A percentile compares a stretch with the other conserved stretches of the same genome.
These are phyloP conservation scores for Phytophthora idaei DNA, from an alignment of 352 stramenopile species.

Conservation along the genomic window DNA sequence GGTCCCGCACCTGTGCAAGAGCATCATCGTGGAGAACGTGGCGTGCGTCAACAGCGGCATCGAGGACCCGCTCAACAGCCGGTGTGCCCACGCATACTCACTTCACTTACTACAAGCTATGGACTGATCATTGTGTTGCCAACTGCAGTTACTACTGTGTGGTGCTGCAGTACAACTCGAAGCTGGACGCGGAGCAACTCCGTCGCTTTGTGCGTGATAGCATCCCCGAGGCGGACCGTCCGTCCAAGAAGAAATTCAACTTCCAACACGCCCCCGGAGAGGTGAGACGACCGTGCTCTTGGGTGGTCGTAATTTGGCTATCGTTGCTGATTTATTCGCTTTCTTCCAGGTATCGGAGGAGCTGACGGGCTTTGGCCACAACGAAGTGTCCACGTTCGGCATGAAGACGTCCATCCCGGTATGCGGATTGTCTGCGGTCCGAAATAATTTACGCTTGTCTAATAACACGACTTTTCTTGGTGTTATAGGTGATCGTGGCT, in stretches of 20 bases:
- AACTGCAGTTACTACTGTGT: constrained; percentile 77
- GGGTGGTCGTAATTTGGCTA: background rate
- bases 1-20: constrained; percentile 86
- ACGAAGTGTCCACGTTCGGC: constrained; percentile 83
- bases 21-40: constrained; percentile 90
- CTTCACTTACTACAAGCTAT: background rate
- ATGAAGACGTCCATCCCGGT: constrained; percentile 79
- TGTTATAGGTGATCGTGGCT: constrained; percentile 68
- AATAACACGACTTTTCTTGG: background rate
- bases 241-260: constrained; percentile 84
- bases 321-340: background rate
- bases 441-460: background rate
- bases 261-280: constrained; percentile 83
- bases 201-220: constrained; percentile 76
- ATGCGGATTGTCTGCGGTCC: background rate
- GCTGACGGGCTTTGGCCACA: constrained; percentile 87
- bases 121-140: background rate
- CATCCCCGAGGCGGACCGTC: constrained; percentile 58
- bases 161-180: constrained; percentile 88
- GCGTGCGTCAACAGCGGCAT: constrained; percentile 62
- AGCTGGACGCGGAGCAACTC: constrained; percentile 82
- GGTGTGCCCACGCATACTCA: constrained; percentile 30
- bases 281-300: constrained; percentile 24
- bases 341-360: constrained; percentile 54
- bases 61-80: constrained; percentile 67